These are phyloP conservation scores for Xerocomus brunneocitrinus DNA, from an alignment of 768 basidiomycete genomes.

Conservation along the genomic window DNA sequence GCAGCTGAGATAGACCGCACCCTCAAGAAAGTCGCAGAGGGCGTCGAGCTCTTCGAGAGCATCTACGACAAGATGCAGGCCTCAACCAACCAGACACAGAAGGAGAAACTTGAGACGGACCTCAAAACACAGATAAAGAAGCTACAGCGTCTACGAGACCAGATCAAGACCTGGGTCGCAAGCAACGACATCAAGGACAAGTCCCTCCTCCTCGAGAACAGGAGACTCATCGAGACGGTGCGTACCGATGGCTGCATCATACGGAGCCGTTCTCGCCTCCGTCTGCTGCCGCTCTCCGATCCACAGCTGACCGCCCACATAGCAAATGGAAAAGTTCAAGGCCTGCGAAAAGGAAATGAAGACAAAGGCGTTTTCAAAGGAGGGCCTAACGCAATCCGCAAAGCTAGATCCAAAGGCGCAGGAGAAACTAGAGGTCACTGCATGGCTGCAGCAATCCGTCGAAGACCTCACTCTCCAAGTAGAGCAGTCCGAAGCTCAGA, in stretches of 20 bases:
- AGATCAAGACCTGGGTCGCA: slow-evolving; percentile 94
- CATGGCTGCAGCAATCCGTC: slow-evolving; percentile 85
- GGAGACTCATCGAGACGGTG: slow-evolving; percentile 95
- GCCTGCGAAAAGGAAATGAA: slow-evolving; percentile 99
- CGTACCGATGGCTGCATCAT: slow-evolving; percentile 28
- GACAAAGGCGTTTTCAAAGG: slow-evolving; percentile 99
- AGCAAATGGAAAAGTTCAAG: slow-evolving; percentile 99
- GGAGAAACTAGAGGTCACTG: slow-evolving; percentile 85
- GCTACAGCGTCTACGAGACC: slow-evolving; percentile 76
- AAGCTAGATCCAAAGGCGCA: slow-evolving; percentile 97
- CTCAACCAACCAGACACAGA: slow-evolving; percentile 94
- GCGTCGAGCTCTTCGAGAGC: slow-evolving; percentile 90
- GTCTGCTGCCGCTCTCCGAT: slow-evolving; percentile 11
- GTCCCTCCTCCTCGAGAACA: slow-evolving; percentile 83
- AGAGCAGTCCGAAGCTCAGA: slow-evolving; percentile 91
- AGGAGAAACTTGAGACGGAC: slow-evolving; percentile 95
- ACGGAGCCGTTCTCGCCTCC: not conserved
- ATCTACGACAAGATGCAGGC: slow-evolving; percentile 99
- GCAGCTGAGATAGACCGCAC: slow-evolving; percentile 98
- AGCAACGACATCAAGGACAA: slow-evolving; percentile 99
- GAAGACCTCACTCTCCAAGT: slow-evolving; percentile 92
- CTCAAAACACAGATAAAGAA: slow-evolving; percentile 99
- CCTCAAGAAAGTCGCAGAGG: slow-evolving; percentile 93
- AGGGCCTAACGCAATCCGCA: slow-evolving; percentile 90
- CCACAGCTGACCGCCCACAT: slow-evolving; percentile 12